These are phyloP conservation scores for Closterium sp. DNA, from an alignment of 139 green algal species.

Conservation along the genomic window DNA sequence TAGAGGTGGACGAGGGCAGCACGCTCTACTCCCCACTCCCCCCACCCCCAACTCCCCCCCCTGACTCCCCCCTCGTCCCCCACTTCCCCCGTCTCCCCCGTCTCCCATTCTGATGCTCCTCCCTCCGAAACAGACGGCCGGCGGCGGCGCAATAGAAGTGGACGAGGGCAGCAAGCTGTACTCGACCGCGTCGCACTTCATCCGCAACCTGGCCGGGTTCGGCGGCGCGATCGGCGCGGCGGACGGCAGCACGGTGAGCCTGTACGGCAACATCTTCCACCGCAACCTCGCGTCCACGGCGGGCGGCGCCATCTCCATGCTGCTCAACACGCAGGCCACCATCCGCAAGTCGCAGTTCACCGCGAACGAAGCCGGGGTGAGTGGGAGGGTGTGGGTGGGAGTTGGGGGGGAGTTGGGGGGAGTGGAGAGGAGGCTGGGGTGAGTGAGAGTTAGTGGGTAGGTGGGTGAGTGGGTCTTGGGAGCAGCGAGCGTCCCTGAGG, in stretches of 20 bases:
- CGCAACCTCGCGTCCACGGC: constrained; percentile 8
- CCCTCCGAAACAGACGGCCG: not conserved
- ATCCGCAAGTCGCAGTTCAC: constrained; percentile 7
- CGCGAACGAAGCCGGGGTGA: not conserved
- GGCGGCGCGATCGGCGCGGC: constrained; percentile 4
- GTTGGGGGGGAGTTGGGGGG: too few species aligned
- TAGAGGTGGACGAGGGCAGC: too few species aligned
- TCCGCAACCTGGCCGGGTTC: not conserved
- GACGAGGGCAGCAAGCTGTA: not conserved
- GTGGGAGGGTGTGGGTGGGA: not conserved
- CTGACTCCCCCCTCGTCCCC: too few species aligned
- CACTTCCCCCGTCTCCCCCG: too few species aligned
- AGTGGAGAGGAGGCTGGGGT: too few species aligned
- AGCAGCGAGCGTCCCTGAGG: too few species aligned
- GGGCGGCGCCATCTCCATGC: not conserved
- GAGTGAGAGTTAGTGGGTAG: too few species aligned
- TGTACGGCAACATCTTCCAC: constrained; percentile 1
- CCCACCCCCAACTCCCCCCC: too few species aligned
- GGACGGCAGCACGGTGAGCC: not conserved
- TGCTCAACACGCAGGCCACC: not conserved
- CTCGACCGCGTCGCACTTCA: constrained; percentile 1
- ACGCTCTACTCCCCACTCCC: too few species aligned
- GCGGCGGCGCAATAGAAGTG: not conserved
- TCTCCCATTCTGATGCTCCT: too few species aligned
- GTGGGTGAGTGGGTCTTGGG: too few species aligned